Evolutionary conservation across 2,329 filamentous ascomycete genomes (phyloP), one percentile per base, ranked within the genome.

Genomic region (Cladosporium sp.): DNA sequence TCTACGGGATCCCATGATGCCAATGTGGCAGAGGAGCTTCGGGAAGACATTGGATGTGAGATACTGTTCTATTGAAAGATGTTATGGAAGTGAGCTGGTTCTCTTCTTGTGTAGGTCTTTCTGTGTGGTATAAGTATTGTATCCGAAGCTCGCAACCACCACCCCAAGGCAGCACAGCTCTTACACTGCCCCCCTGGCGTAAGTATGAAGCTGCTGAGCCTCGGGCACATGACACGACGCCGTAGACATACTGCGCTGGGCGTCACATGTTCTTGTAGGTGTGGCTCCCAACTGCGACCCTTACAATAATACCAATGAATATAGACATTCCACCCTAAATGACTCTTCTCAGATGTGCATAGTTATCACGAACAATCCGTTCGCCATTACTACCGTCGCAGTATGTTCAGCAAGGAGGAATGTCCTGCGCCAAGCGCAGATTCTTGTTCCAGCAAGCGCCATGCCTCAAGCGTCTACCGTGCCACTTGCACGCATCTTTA

Each of bases 181-280:
- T 46, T n/a, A n/a, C 43, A 46, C 43, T 38, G 33, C 43, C 43
- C n/a, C 19, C 32, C 16, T 46, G 32, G 43, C 43, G 19, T 46
- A 30, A 19, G 32, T 38, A 12, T 20, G 20, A 15, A 38, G 43
- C 32, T 38, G 43, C 43, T 46, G 32, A 22, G 43, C 43, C 43
- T 38, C 43, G 38, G 43, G 15, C 43, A 30, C 9, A 6, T 18
- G 32, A 12, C n/a, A 16, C 32, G 9, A 46, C 43, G 32, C 43
- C 43, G 33, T 33, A n/a, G 27, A 38, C 13, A 2, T 46, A 32
- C 32, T 46, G 1, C 19, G 33, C 43, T 46, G 43, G 22, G 22
- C 22, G 22, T n/a, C n/a, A n/a, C n/a, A n/a, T n/a, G n/a, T n/a
- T n/a, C n/a, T n/a, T n/a, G n/a, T n/a, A n/a, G n/a, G n/a, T n/a